Evolutionary conservation across 2,329 filamentous ascomycete species (phyloP).

Genomic region (Stachybotrys elegans): DNA sequence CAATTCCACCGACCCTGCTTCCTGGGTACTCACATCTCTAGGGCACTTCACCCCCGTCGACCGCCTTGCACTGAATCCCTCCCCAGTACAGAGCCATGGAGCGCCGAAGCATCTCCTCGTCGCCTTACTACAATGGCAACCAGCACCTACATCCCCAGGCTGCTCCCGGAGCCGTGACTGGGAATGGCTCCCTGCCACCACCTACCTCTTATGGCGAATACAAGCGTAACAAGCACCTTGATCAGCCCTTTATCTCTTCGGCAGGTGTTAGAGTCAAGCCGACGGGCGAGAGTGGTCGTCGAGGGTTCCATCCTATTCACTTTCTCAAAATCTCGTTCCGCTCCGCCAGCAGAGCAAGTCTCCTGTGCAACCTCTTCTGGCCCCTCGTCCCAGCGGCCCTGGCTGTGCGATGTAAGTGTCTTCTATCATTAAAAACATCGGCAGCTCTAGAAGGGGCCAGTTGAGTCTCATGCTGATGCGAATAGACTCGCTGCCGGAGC

Average conservation of each 20-base stretch:
- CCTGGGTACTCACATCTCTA: no score
- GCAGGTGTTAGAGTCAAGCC: conserved; percentile 14
- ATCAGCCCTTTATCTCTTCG: conserved; percentile 8
- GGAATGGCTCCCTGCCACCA: conserved; percentile 14
- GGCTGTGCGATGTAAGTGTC: conserved; percentile 31
- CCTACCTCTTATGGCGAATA: conserved; percentile 20
- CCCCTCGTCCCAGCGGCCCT: conserved; percentile 45
- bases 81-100: no score
- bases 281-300: conserved; percentile 39
- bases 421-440: no score
- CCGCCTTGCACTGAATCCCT: no score
- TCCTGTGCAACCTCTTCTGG: conserved; percentile 44
- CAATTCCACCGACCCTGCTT: no score
- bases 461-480: no score
- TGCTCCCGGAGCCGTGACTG: conserved; percentile 8
- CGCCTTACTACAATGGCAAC: conserved; percentile 1
- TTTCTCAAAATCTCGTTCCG: conserved; percentile 38
- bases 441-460: no score
- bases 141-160: neutral
- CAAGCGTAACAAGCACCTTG: conserved; percentile 11
- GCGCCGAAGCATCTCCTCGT: neutral
- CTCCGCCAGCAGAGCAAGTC: conserved; percentile 38
- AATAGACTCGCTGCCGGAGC: no score
- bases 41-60: no score
- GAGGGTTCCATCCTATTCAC: conserved; percentile 36